Evolutionary conservation across 1,139 yeast species (phyloP), one percentile per base, ranked within the genome.

Genomic region (Yamadazyma diospyri): DNA sequence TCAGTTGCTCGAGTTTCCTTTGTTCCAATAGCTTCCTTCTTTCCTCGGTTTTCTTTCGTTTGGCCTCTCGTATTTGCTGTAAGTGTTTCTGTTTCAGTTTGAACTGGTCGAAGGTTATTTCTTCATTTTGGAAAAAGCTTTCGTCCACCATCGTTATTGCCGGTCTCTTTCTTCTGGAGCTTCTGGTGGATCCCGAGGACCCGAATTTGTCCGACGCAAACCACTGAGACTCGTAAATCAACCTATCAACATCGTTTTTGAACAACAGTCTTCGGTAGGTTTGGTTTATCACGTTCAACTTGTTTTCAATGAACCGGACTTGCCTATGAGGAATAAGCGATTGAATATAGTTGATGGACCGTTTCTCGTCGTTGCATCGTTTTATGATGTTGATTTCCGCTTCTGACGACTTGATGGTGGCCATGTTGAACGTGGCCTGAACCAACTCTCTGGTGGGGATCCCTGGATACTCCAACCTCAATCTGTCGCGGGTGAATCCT

Each of bases 181-280:
- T 30, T 25, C 35, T 21, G 33, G 49, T 35, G 25, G 41, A 22
- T 6, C 23, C 11, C 6, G 25, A 18, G 4, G 29, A 11, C 35
- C 41, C 46, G 28, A 48, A 51, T 9, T 49, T 49, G 42, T 48
- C 47, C 12, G 60, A 41, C 9, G 42, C 29, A 27, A 29, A 57
- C 73, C 71, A 64, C 34, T 57, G 51, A 1, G 70, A 67, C 39
- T 61, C 65, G 38, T 65, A 66, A 6, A 58, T 38, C 29, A 66
- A 54, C 28, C 58, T 47, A 26, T 64, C 71, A n/a, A 51, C 45
- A 2, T 39, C 33, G 32, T 50, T 55, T 30, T 51, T 53, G 41
- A 64, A 65, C 11, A 42, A 47, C 3, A 50, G 48, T 37, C 50
- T 53, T 36, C 70, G 45, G 12, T 50, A 43, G 12, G 53, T 41